Base-by-base conservation (phyloP, 2,329 filamentous ascomycete genomes). In the Chaetomium globosum region DNA sequence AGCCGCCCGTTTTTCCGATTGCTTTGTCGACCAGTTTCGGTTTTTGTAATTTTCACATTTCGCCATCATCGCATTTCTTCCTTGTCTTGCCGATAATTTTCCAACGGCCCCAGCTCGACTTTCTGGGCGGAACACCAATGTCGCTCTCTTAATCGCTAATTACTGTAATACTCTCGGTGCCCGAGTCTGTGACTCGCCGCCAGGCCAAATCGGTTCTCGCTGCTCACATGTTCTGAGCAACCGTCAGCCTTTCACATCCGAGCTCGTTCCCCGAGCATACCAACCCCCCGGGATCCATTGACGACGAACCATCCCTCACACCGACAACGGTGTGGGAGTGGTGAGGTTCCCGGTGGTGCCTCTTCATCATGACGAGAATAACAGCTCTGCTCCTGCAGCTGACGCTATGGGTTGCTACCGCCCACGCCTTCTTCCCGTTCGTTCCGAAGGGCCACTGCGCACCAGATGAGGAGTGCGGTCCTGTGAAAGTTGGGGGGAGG, bases 361-460 rank as follows among this genome's bases (percentile, higher is more conserved):
- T 54, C n/a, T 62, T 67, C 73, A 76, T 63, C 67, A 84, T 84
- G 82, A 77, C 77, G 68, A 71, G 77, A 58, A 69, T 72, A 61
- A 39, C 66, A 58, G 67, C 74, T 52, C 59, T 79, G 65, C 69
- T 84, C 52, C 71, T 81, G 65, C 80, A 80, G 71, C 73, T 86
- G 72, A 78, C 81, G 70, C 72, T 85, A 72, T 84, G 80, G 76
- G 76, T 78, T 62, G 75, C 79, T 48, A 74, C 77, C 58, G 77
- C 77, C 62, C 74, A 79, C 60, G 83, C 83, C 60, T 83, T 86
- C 72, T 82, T 75, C 57, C 80, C 80, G 4, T 84, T 78, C 72
- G 73, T 72, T 26, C 80, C 81, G 61, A 59, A 63, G 23, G 61
- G 61, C 64, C 67, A 65, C 23, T 70, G 68, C 58, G 65, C 62